Base-by-base conservation (phyloP, 2,329 filamentous ascomycete species). In the Sporothrix luriei region DNA sequence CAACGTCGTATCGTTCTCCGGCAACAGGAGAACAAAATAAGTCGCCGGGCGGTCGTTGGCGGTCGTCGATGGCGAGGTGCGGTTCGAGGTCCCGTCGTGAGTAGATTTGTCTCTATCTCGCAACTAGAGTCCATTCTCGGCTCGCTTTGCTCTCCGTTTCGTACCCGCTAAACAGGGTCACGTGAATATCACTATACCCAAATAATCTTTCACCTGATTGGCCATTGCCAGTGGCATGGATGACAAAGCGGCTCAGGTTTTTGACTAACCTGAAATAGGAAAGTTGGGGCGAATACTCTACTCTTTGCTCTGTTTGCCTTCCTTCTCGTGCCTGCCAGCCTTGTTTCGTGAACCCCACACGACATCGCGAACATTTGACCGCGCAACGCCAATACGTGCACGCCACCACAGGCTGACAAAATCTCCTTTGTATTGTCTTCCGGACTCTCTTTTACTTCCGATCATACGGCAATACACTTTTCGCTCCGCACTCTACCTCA, bases 201-300 rank as follows among this genome's bases (percentile, higher is more conserved):
- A 24, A 66, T 69, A 61, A 66, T 51, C 52, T 49, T 62, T 2
- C 6, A 16, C 29, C 40, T 70, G 62, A 70, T 70, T 70, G 68
- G 68, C 46, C 16, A 26, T 29, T 14, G 10, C 24, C 9, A 4
- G 2, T 1, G 24, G 1, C 21, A 4, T 0, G 0, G 48, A 68
- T 70, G 69, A 70, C 54, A 67, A 66, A 70, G 19, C 46, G n/a
- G 24, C 16, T n/a, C 64, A 54, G 48, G 29, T 52, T 21, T 26
- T 1, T n/a, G 2, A 33, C 64, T 66, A 66, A 49, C 43, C 49
- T 49, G 3, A 11, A 16, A 24, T 2, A 19, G 33, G 64, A 14
- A 52, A 66, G 16, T 49, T 54, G 48, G 49, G 48, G 49, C 48
- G 33, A 66, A 55, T n/a, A 40, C 40, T 40, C 19, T n/a, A n/a